A percentile compares a stretch with the other conserved stretches of the same genome.
These are phyloP conservation scores for Craterostigma plantagineum DNA, from an alignment of 257 asterid species.

Conservation along the genomic window DNA sequence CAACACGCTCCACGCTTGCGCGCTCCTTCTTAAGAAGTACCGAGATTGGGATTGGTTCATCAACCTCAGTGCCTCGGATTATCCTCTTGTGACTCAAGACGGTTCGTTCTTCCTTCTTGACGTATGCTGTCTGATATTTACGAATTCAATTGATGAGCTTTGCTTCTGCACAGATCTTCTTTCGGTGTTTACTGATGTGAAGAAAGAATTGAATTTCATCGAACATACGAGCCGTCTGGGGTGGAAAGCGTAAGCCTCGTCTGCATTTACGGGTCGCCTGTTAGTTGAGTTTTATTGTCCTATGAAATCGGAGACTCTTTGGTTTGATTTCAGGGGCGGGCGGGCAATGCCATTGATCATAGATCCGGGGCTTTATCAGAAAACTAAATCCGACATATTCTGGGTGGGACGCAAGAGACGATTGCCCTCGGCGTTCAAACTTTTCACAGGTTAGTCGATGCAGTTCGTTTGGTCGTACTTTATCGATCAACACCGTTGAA, in stretches of 20 bases:
- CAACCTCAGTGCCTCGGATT: slow-evolving; percentile 44
- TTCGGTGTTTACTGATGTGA: slow-evolving; percentile 20
- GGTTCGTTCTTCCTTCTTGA: slow-evolving; percentile 16
- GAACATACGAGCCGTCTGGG: slow-evolving; percentile 40
- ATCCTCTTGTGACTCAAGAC: slow-evolving; percentile 48
- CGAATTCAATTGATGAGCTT: not conserved
- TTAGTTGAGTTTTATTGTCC: too few species aligned
- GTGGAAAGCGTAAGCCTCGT: slow-evolving; percentile 43
- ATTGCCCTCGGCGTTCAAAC: slow-evolving; percentile 44
- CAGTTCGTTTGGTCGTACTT: too few species aligned
- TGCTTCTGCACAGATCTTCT: slow-evolving; percentile 37
- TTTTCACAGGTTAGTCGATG: slow-evolving; percentile 59
- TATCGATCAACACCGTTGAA: too few species aligned
- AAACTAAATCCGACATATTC: slow-evolving; percentile 30
- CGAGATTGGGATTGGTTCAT: slow-evolving; percentile 57
- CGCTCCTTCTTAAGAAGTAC: slow-evolving; percentile 30
- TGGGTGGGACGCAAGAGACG: slow-evolving; percentile 28
- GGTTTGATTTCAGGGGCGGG: slow-evolving; percentile 14
- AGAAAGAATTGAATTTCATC: slow-evolving; percentile 27
- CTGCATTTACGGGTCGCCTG: not conserved
- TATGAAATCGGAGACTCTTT: not conserved
- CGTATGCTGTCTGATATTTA: too few species aligned
- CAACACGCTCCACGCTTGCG: slow-evolving; percentile 42
- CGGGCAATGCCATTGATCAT: slow-evolving; percentile 47
- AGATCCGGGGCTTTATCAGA: slow-evolving; percentile 46